Evolutionary conservation across 441 rosid genomes (phyloP).

Genomic region (Jatropha multifida): DNA sequence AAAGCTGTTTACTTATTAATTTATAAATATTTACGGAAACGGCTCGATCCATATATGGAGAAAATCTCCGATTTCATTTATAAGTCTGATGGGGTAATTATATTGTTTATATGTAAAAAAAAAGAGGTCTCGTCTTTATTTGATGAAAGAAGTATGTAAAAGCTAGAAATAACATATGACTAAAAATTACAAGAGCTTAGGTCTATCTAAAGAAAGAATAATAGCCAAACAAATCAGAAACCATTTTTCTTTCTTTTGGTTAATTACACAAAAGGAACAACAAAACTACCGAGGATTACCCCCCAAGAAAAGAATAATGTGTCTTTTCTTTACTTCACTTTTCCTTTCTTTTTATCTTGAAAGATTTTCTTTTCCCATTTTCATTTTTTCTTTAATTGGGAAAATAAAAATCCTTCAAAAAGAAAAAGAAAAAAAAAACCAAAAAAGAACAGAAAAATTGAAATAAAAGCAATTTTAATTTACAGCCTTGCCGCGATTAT

Average conservation of each 20-base stretch:
- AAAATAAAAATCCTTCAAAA: constrained; percentile 2
- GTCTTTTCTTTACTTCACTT: not conserved
- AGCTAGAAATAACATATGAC: not conserved
- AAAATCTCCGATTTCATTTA: too few relatives aligned
- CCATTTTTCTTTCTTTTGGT: constrained; percentile 1
- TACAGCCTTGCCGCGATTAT: constrained; percentile 59
- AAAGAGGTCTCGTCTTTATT: too few relatives aligned
- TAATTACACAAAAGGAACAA: constrained; percentile 23
- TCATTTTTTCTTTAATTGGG: not conserved
- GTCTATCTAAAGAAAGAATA: not conserved
- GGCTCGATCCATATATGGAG: too few relatives aligned
- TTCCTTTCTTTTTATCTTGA: not conserved
- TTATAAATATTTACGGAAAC: too few relatives aligned
- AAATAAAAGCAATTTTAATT: constrained; percentile 32
- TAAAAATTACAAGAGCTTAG: not conserved
- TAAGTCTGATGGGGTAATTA: too few relatives aligned
- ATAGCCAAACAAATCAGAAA: not conserved
- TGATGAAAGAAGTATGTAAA: too few relatives aligned
- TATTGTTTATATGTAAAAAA: too few relatives aligned
- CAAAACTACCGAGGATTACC: constrained; percentile 15
- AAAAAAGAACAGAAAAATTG: not conserved
- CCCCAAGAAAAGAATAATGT: constrained; percentile 34
- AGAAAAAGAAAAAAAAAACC: not conserved
- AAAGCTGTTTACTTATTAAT: too few relatives aligned
- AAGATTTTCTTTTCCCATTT: not conserved